phyloP scores from a whole-genome alignment of 192 early-diverging fungal genomes.

The Coemansia sp. region DNA sequence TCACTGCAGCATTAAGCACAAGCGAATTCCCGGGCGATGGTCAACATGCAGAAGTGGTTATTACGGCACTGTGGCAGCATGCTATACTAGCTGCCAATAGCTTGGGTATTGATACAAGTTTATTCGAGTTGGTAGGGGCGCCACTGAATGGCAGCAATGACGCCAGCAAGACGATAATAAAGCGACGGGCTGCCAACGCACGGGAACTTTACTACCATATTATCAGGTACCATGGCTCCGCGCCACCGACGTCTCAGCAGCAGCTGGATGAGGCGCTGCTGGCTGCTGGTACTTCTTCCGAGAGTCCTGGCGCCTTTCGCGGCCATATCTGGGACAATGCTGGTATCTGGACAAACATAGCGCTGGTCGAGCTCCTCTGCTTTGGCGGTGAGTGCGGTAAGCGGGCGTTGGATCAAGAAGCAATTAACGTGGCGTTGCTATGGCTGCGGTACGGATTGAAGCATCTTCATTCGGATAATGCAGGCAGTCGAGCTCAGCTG shows the following conservation, averaged over 20 bases:
- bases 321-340: conserved; percentile 3
- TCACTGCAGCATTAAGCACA: conserved; percentile 8
- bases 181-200: conserved; percentile 11
- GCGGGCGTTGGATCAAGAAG: neutral
- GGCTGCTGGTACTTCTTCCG: neutral
- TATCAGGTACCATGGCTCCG: conserved; percentile 23
- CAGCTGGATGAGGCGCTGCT: neutral
- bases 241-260: conserved; percentile 12
- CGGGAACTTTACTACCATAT: conserved; percentile 30
- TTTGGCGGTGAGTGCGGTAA: neutral
- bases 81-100: conserved; percentile 7
- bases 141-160: neutral
- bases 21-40: neutral
- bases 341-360: conserved; percentile 26
- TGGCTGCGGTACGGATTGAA: conserved; percentile 31
- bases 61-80: conserved; percentile 15
- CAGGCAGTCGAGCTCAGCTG: conserved; percentile 27
- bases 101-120: conserved; percentile 1
- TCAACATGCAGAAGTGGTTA: neutral
- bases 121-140: neutral
- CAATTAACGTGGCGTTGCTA: conserved; percentile 8
- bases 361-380: conserved; percentile 21
- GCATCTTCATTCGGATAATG: neutral
- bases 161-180: neutral
- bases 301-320: neutral